phyloP scores from a whole-genome alignment of 1,284 basidiomycete genomes.

The Leccinum idahoense region DNA sequence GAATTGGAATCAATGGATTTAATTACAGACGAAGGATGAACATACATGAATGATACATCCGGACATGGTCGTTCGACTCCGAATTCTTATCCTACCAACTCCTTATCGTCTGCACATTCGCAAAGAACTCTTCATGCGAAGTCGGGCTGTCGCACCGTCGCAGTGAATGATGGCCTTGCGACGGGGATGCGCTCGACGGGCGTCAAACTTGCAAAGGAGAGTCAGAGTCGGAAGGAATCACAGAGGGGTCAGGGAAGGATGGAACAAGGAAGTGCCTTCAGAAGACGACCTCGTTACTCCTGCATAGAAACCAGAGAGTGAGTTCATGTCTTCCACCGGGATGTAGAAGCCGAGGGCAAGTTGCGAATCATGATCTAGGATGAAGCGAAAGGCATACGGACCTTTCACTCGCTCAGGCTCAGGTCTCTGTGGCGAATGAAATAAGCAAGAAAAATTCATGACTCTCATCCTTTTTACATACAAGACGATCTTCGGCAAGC shows the following conservation, averaged over 20 bases:
- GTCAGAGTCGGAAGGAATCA: no score
- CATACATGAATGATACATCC: conserved; percentile 17
- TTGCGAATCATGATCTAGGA: no score
- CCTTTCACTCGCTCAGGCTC: no score
- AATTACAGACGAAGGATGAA: not conserved
- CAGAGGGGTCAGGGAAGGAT: not conserved
- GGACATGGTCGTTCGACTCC: conserved; percentile 11
- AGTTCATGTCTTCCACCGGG: no score
- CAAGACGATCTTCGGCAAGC: no score
- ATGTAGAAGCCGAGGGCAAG: no score
- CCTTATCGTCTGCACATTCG: conserved; percentile 5
- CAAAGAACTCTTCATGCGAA: conserved; percentile 6
- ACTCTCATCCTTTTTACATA: no score
- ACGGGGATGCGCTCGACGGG: conserved; percentile 14
- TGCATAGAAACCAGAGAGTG: no score
- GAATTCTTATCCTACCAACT: conserved; percentile 24
- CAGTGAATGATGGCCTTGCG: conserved; percentile 16
- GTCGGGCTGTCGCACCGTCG: conserved; percentile 5
- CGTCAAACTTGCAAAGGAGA: conserved; percentile 14
- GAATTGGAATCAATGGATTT: not conserved
- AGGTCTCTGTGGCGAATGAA: no score
- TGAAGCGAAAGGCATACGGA: no score
- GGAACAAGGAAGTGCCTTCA: not conserved
- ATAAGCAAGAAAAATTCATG: no score
- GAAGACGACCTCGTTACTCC: no score